phyloP scores from a whole-genome alignment of 257 asterid species.

The Solanum virginianum region DNA sequence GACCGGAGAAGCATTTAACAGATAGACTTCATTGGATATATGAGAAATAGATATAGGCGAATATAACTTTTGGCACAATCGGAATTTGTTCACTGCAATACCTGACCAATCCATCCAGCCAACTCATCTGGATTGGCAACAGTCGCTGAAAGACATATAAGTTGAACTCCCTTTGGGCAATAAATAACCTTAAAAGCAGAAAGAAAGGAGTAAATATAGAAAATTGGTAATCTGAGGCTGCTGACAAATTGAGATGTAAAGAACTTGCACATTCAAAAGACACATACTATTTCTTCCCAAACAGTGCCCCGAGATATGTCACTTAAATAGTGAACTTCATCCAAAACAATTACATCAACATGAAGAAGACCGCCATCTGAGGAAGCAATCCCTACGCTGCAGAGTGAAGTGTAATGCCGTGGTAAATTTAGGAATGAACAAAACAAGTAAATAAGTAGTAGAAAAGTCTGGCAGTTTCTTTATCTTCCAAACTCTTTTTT shows the following conservation, averaged over 20 bases:
- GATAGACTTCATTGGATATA: not conserved
- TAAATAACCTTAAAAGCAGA: slow-evolving; percentile 59
- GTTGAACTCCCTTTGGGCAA: slow-evolving; percentile 95
- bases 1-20: not conserved
- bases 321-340: slow-evolving; percentile 97
- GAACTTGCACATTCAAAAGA: slow-evolving; percentile 8
- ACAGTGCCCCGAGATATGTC: slow-evolving; percentile 98
- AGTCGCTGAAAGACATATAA: slow-evolving; percentile 93
- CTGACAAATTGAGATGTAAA: not conserved
- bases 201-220: slow-evolving; percentile 1
- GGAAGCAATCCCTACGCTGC: slow-evolving; percentile 76
- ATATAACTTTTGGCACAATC: not conserved
- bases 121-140: slow-evolving; percentile 97
- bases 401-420: not conserved
- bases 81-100: slow-evolving; percentile 24
- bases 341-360: slow-evolving; percentile 95
- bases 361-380: slow-evolving; percentile 79
- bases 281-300: slow-evolving; percentile 98
- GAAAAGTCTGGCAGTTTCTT: not conserved
- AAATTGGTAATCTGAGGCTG: not conserved
- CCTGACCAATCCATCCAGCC: slow-evolving; percentile 99
- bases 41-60: not conserved
- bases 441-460: not conserved
- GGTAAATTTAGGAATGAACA: not conserved
- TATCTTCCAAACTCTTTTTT: not conserved